Evolutionary conservation across 345 rosid species (phyloP).

Genomic region (Nasturtium officinale): DNA sequence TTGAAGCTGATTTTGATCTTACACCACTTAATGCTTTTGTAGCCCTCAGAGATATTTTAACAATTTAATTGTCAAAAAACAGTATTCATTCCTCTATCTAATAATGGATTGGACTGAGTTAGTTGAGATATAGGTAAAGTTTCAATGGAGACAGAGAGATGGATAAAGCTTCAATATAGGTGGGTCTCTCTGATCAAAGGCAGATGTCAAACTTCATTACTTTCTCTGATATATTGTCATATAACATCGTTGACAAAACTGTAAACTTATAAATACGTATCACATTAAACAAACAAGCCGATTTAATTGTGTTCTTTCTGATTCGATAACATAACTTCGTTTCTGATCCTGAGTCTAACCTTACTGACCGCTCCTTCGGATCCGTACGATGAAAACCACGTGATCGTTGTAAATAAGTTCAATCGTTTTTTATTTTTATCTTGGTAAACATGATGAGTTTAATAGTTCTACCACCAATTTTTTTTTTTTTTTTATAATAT

Average conservation of each 20-base stretch:
- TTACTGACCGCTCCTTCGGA: background rate
- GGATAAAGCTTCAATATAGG: background rate
- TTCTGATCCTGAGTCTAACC: too few species aligned
- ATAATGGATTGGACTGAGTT: constrained; percentile 20
- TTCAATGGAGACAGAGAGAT: background rate
- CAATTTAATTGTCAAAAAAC: background rate
- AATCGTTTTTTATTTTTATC: background rate
- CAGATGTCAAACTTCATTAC: constrained; percentile 34
- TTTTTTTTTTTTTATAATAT: background rate
- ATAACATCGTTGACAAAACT: constrained; percentile 30
- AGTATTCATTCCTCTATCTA: constrained; percentile 6
- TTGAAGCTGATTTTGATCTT: constrained; percentile 24
- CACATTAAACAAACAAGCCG: constrained; percentile 8
- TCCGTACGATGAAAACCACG: constrained; percentile 23
- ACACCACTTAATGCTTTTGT: constrained; percentile 33
- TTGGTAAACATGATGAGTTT: background rate
- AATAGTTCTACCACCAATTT: background rate
- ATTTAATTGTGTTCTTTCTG: constrained; percentile 12
- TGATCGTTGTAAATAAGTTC: constrained; percentile 9
- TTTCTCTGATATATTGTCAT: constrained; percentile 31
- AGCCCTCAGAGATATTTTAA: constrained; percentile 13
- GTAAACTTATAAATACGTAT: constrained; percentile 29
- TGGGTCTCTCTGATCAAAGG: constrained; percentile 30
- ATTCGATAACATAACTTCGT: background rate
- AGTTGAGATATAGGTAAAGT: constrained; percentile 18